Conservation (phyloP, 2,329 filamentous ascomycete species). For the Helminthosporium solani region DNA sequence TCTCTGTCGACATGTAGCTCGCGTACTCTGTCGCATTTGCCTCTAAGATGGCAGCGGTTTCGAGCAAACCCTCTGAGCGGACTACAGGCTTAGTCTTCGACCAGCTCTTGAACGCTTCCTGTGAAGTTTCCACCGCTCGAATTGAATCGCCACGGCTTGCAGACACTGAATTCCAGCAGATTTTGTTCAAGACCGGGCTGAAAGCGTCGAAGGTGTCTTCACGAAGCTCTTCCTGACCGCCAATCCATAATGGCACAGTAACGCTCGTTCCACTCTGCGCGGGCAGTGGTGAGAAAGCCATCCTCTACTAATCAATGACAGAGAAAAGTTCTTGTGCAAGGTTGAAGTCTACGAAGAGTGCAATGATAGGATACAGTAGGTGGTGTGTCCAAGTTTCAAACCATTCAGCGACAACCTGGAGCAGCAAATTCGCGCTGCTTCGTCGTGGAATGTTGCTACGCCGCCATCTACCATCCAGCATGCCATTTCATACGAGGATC, state of each 20-base stretch:
- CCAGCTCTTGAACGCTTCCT: slow-evolving; percentile 65
- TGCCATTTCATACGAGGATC: background rate
- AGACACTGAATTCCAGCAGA: background rate
- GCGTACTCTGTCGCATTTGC: slow-evolving; percentile 47
- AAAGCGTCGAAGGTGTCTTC: slow-evolving; percentile 1
- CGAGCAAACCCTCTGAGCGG: slow-evolving; percentile 67
- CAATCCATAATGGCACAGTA: slow-evolving; percentile 3
- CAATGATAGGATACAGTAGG: background rate
- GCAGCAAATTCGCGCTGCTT: background rate
- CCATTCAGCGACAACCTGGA: background rate
- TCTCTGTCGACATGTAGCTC: slow-evolving; percentile 5
- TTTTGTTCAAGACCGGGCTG: background rate
- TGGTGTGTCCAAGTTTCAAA: background rate
- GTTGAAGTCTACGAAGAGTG: background rate
- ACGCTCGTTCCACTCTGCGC: background rate
- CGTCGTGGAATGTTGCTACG: background rate
- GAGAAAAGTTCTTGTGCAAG: background rate
- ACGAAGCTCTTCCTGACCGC: background rate
- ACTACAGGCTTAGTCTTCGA: slow-evolving; percentile 56
- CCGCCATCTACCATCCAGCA: background rate
- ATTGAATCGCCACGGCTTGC: background rate
- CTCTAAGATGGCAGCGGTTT: slow-evolving; percentile 63
- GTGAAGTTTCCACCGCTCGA: background rate
- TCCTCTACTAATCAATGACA: background rate
- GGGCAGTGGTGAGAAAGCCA: background rate